Percentiles rank a stretch among this genome's conserved stretches.
phyloP scores from a whole-genome alignment of 169 alveolate genomes.

The Cryptosporidium andersoni region DNA sequence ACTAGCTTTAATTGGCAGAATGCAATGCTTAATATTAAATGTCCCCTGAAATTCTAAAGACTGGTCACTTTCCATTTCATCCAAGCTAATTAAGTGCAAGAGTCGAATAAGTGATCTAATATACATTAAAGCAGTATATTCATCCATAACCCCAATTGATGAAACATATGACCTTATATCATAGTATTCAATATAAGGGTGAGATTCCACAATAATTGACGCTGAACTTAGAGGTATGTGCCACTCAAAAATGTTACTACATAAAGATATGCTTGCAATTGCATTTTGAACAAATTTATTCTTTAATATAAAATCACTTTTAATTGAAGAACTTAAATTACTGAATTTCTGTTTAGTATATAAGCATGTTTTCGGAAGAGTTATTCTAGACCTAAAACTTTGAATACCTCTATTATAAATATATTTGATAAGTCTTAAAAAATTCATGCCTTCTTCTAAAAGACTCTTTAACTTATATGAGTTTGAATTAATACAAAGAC shows the following conservation, averaged over 20 bases:
- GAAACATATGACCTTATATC: conserved; percentile 39
- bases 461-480: conserved; percentile 21
- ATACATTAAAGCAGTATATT: conserved; percentile 56
- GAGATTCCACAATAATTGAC: conserved; percentile 48
- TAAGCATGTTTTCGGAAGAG: conserved; percentile 2
- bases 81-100: conserved; percentile 1
- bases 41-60: no score
- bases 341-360: conserved; percentile 34
- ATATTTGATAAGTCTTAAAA: conserved; percentile 6
- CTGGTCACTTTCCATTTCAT: not conserved
- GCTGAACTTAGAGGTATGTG: conserved; percentile 33
- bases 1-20: conserved; percentile 62
- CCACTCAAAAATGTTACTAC: conserved; percentile 57
- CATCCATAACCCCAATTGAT: conserved; percentile 35
- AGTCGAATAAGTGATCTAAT: conserved; percentile 31
- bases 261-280: conserved; percentile 23
- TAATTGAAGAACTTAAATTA: not conserved
- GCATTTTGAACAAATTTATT: conserved; percentile 29
- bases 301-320: not conserved
- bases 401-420: conserved; percentile 1
- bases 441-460: conserved; percentile 5
- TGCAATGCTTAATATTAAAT: not conserved
- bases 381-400: conserved; percentile 8
- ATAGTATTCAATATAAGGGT: conserved; percentile 36
- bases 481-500: conserved; percentile 46